Conservation (phyloP, 164 flowering plant genomes). For the Magnolia kwangsiensis region DNA sequence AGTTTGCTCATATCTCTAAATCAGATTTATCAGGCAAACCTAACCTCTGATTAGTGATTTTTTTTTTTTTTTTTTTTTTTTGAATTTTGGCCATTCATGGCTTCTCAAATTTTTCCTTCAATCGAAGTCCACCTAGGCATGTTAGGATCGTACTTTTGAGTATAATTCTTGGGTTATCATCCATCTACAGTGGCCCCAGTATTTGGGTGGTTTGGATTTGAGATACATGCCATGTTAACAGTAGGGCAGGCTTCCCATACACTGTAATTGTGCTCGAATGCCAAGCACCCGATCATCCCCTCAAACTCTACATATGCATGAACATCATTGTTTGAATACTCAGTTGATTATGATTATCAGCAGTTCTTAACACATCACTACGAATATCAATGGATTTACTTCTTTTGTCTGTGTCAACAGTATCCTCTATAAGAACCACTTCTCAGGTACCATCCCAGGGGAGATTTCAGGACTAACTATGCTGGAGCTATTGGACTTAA, state of each 20-base stretch:
- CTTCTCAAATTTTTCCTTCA: too few species aligned
- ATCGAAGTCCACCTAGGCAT: too few species aligned
- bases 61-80: too few species aligned
- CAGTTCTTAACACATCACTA: not conserved
- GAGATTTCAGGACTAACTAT: slow-evolving; percentile 55
- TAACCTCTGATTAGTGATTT: too few species aligned
- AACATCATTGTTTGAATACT: not conserved
- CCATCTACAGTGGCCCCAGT: too few species aligned
- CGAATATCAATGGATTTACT: not conserved
- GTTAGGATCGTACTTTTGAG: too few species aligned
- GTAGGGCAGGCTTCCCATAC: not conserved
- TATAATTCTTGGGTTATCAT: too few species aligned
- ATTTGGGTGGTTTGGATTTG: too few species aligned
- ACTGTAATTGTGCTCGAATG: not conserved
- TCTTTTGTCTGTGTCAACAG: slow-evolving; percentile 29
- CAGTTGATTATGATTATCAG: not conserved
- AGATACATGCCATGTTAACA: too few species aligned
- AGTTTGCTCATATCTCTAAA: too few species aligned
- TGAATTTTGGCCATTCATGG: too few species aligned
- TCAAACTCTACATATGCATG: not conserved
- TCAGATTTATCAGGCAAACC: too few species aligned
- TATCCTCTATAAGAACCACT: slow-evolving; percentile 55
- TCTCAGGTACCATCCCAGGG: slow-evolving; percentile 69
- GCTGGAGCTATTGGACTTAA: slow-evolving; percentile 67
- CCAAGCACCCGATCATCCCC: not conserved